These are phyloP conservation scores for Trichocomaceae sp. DNA, from an alignment of 2,329 filamentous ascomycete species.

Conservation along the genomic window DNA sequence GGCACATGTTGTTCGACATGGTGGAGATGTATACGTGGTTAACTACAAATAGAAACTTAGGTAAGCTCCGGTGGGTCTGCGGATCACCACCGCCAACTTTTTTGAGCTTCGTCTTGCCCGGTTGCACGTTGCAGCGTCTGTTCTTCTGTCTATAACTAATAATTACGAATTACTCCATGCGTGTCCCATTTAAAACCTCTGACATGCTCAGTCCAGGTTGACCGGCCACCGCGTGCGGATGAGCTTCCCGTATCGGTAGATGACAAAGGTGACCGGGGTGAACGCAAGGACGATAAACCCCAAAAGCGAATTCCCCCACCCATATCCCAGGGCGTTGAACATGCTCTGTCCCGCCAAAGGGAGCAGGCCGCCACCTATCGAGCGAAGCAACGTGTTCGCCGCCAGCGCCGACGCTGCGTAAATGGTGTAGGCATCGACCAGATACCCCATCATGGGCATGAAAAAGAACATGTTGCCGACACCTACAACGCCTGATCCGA, in stretches of 20 bases:
- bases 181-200: too few relatives aligned
- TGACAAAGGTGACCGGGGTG: constrained; percentile 27
- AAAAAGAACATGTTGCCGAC: constrained; percentile 45
- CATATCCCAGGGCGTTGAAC: constrained; percentile 38
- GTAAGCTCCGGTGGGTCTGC: background rate
- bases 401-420: constrained; percentile 43
- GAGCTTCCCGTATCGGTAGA: constrained; percentile 24
- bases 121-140: too few relatives aligned
- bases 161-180: too few relatives aligned
- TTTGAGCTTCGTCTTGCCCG: too few relatives aligned
- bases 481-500: constrained; percentile 49
- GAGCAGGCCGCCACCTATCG: constrained; percentile 50
- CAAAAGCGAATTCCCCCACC: constrained; percentile 47
- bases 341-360: constrained; percentile 51
- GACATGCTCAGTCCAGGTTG: constrained; percentile 6
- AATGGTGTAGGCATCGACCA: constrained; percentile 48
- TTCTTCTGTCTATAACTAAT: too few relatives aligned
- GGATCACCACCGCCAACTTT: background rate
- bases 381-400: constrained; percentile 48
- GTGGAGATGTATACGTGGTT: too few relatives aligned
- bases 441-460: constrained; percentile 51
- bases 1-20: too few relatives aligned
- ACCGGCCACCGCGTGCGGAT: constrained; percentile 18
- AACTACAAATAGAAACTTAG: too few relatives aligned
- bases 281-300: constrained; percentile 48